These are phyloP conservation scores for Oryza glumipatula DNA, from an alignment of 176 grass and related monocot genomes.

Conservation along the genomic window DNA sequence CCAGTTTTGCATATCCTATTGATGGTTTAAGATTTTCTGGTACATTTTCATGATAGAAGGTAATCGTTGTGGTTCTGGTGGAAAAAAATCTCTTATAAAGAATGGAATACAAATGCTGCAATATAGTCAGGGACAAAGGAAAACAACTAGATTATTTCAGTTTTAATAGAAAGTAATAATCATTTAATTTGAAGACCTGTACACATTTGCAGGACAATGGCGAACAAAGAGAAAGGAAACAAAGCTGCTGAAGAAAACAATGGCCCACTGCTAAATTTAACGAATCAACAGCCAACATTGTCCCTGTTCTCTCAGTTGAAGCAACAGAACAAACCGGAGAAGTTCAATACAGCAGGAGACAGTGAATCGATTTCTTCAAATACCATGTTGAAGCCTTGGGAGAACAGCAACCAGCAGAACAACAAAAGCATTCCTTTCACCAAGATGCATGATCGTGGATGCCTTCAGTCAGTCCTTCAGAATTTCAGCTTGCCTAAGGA, in stretches of 20 bases:
- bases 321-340: conserved; percentile 46
- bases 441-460: conserved; percentile 42
- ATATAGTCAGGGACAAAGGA: not conserved
- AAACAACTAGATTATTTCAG: not conserved
- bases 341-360: conserved; percentile 23
- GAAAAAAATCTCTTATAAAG: not conserved
- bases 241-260: conserved; percentile 44
- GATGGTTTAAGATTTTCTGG: not conserved
- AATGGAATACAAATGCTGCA: not conserved
- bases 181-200: not conserved
- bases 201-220: conserved; percentile 55
- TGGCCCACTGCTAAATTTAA: conserved; percentile 28
- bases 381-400: conserved; percentile 47
- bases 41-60: not conserved
- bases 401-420: conserved; percentile 51
- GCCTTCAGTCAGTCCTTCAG: conserved; percentile 62
- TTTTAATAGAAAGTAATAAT: not conserved
- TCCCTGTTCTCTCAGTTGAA: conserved; percentile 54
- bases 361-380: conserved; percentile 46
- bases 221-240: conserved; percentile 56
- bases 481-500: conserved; percentile 61
- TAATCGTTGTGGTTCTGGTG: not conserved
- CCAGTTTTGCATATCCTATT: not conserved
- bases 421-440: conserved; percentile 43
- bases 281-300: conserved; percentile 40